These are phyloP conservation scores for Pseudozyma hubeiensis DNA, from an alignment of 1,284 basidiomycete genomes.

Conservation along the genomic window DNA sequence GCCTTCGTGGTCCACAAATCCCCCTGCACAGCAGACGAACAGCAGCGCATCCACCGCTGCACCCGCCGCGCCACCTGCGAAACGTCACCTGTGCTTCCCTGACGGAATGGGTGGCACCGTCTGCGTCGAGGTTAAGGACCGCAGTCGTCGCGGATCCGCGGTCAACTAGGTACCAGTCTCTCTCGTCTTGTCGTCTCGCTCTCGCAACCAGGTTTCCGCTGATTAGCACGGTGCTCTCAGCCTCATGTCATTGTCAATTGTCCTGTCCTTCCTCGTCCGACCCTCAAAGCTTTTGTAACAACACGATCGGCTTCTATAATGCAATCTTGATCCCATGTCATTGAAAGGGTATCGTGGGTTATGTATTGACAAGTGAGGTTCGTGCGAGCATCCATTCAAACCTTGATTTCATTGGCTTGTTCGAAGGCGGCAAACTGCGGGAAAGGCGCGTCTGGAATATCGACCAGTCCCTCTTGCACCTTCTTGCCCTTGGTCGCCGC, in stretches of 20 bases:
- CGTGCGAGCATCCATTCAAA: neutral
- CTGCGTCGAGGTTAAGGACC: slow-evolving; percentile 44
- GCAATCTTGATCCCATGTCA: slow-evolving; percentile 1
- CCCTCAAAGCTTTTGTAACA: slow-evolving; percentile 14
- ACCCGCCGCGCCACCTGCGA: slow-evolving; percentile 10
- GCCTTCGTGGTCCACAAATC: slow-evolving; percentile 5
- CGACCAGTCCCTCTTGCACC: slow-evolving; percentile 13
- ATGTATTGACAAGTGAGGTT: neutral
- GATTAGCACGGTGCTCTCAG: neutral
- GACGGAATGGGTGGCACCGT: slow-evolving; percentile 50
- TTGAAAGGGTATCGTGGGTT: neutral
- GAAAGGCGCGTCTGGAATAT: slow-evolving; percentile 16
- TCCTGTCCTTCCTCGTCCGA: neutral
- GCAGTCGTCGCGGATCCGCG: slow-evolving; percentile 40
- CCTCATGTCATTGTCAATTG: too few species aligned
- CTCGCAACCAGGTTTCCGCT: neutral
- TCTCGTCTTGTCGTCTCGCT: neutral
- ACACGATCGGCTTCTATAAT: slow-evolving; percentile 5
- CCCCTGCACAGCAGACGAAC: slow-evolving; percentile 2
- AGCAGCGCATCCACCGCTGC: neutral
- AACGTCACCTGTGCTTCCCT: slow-evolving; percentile 47
- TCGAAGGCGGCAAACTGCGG: slow-evolving; percentile 20
- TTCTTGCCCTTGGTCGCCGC: slow-evolving; percentile 2
- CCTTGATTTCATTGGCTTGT: neutral
- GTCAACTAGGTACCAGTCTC: slow-evolving; percentile 13